Percentiles rank a stretch among this genome's conserved stretches.
Evolutionary conservation across 345 rosid species (phyloP).

Genomic region (Euphorbia tirucalli): DNA sequence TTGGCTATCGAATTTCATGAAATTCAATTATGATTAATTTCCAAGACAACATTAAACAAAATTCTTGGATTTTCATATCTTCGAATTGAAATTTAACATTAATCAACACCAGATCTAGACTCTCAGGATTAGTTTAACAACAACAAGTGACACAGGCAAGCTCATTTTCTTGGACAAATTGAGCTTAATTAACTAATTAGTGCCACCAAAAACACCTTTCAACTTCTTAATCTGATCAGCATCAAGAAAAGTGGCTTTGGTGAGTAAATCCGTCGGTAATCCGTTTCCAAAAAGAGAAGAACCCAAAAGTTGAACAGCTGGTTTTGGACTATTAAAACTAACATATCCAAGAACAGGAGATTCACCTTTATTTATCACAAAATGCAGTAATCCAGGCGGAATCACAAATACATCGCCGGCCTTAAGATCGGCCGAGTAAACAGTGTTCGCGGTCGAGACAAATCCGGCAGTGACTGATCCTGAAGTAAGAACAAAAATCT

Average conservation of each 20-base stretch:
- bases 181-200: slow-evolving; percentile 39
- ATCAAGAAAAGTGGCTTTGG: slow-evolving; percentile 58
- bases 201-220: slow-evolving; percentile 86
- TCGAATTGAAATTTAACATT: no score
- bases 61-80: no score
- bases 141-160: no score
- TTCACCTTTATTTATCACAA: slow-evolving; percentile 58
- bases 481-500: slow-evolving; percentile 46
- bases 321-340: slow-evolving; percentile 64
- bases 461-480: slow-evolving; percentile 79
- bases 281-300: slow-evolving; percentile 62
- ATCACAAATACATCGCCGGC: slow-evolving; percentile 71
- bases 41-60: no score
- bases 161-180: no score
- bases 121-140: no score
- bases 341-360: slow-evolving; percentile 48
- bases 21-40: no score
- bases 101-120: no score
- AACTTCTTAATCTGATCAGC: slow-evolving; percentile 73
- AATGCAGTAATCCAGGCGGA: slow-evolving; percentile 75
- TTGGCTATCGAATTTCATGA: no score
- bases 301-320: slow-evolving; percentile 71
- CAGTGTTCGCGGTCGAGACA: slow-evolving; percentile 56
- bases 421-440: slow-evolving; percentile 46
- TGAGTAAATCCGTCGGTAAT: slow-evolving; percentile 57